Conservation (phyloP, 352 stramenopile species). For the Phytophthora pisi region DNA sequence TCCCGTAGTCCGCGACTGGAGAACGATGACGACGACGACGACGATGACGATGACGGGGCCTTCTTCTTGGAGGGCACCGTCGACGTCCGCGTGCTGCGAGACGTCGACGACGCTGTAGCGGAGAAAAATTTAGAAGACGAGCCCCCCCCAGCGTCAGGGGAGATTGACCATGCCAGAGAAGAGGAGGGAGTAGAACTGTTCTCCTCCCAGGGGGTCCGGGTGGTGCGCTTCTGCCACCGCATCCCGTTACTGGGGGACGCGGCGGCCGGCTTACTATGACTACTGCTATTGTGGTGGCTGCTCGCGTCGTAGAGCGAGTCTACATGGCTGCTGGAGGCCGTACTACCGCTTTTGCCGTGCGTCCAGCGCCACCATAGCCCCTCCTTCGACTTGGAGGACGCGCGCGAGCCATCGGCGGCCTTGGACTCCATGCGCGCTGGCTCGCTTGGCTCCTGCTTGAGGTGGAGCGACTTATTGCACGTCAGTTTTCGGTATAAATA, state of each 20-base stretch:
- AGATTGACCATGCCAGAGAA: conserved; percentile 3
- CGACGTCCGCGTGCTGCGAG: conserved; percentile 5
- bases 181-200: background rate
- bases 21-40: background rate
- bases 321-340: conserved; percentile 28
- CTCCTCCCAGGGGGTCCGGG: conserved; percentile 16
- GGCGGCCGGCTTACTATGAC: conserved; percentile 30
- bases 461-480: background rate
- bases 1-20: conserved; percentile 24
- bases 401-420: conserved; percentile 27
- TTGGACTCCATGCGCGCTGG: conserved; percentile 40
- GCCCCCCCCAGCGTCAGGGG: background rate
- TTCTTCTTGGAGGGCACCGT: conserved; percentile 35
- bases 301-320: background rate
- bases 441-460: background rate
- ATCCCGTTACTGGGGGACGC: conserved; percentile 31
- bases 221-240: conserved; percentile 57
- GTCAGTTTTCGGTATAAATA: background rate
- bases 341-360: conserved; percentile 69
- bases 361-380: conserved; percentile 78
- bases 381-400: conserved; percentile 35
- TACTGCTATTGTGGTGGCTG: conserved; percentile 29
- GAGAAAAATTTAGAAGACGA: conserved; percentile 36
- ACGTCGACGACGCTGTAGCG: background rate
- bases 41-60: background rate